Evolutionary conservation across 768 basidiomycete genomes (phyloP).

Genomic region (Tulasnella sp.): DNA sequence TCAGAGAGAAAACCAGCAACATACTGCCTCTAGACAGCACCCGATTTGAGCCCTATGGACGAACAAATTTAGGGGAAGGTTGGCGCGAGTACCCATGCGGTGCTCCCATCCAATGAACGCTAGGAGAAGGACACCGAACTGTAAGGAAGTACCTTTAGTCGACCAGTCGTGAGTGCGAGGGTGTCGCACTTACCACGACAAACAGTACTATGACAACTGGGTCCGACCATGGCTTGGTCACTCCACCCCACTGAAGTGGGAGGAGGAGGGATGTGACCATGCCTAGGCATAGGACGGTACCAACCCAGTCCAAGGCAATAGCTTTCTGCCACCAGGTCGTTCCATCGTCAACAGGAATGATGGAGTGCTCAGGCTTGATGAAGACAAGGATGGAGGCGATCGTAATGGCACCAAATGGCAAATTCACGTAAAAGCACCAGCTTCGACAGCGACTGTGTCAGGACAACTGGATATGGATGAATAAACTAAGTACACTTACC

Average conservation of each 20-base stretch:
- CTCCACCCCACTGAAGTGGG: slow-evolving; percentile 35
- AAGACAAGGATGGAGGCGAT: slow-evolving; percentile 29
- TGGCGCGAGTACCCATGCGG: slow-evolving; percentile 28
- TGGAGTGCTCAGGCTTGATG: slow-evolving; percentile 24
- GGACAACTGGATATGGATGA: too few species aligned
- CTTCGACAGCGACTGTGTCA: too few species aligned
- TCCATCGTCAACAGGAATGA: slow-evolving; percentile 18
- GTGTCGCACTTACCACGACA: not conserved
- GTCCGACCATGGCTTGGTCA: slow-evolving; percentile 31
- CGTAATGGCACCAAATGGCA: slow-evolving; percentile 27
- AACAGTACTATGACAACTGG: slow-evolving; percentile 28
- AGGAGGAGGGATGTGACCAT: slow-evolving; percentile 31
- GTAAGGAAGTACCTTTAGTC: not conserved
- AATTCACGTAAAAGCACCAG: slow-evolving; percentile 28
- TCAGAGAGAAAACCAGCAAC: not conserved
- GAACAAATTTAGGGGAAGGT: slow-evolving; percentile 30
- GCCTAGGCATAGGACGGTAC: slow-evolving; percentile 28
- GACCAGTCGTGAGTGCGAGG: too few species aligned
- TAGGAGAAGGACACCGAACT: slow-evolving; percentile 22
- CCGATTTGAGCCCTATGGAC: slow-evolving; percentile 26
- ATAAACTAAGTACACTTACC: too few species aligned
- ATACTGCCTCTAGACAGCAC: slow-evolving; percentile 22
- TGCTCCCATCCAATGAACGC: slow-evolving; percentile 29
- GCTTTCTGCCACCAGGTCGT: slow-evolving; percentile 16
- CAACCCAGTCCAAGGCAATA: slow-evolving; percentile 31